Evolutionary conservation across 2,329 filamentous ascomycete genomes (phyloP), one percentile per base, ranked within the genome.

Genomic region (Fulvia fulva): DNA sequence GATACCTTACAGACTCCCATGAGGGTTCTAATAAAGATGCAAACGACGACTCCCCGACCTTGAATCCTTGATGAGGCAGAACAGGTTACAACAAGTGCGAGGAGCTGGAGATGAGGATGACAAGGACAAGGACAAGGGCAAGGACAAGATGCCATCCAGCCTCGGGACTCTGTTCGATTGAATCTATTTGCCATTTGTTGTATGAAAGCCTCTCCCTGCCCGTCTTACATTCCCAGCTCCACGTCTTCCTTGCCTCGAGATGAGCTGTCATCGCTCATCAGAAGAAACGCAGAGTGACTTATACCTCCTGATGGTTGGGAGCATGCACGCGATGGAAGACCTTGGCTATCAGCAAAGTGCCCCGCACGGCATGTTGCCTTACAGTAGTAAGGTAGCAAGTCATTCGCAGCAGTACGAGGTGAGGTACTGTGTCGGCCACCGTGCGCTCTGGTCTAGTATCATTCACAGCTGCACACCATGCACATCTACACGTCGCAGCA

Each of bases 401-500:
- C n/a, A n/a, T n/a, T n/a, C n/a, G n/a, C n/a, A n/a, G n/a, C n/a
- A n/a, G 28, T 32, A 32, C 8, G 2, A 32, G 28, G 28, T 32
- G 28, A 32, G n/a, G n/a, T n/a, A n/a, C n/a, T n/a, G n/a, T n/a
- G n/a, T n/a, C n/a, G n/a, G n/a, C n/a, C n/a, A n/a, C n/a, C n/a
- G n/a, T n/a, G n/a, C n/a, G n/a, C n/a, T n/a, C n/a, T n/a, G n/a
- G n/a, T n/a, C n/a, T n/a, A n/a, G n/a, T n/a, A n/a, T n/a, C n/a
- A n/a, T n/a, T n/a, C n/a, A n/a, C n/a, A n/a, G n/a, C 25, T 23
- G 21, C 22, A 8, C 51, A 44, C 14, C 32, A 56, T 57, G 55
- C 34, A 52, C n/a, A 25, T 57, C 11, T 57, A 52, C 37, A 43
- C 46, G 37, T 59, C 57, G 51, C 46, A 32, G 19, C 46, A 56